Evolutionary conservation across 306 rosid species (phyloP), one percentile per base, ranked within the genome.

Genomic region (Pyrus bretschneideri): DNA sequence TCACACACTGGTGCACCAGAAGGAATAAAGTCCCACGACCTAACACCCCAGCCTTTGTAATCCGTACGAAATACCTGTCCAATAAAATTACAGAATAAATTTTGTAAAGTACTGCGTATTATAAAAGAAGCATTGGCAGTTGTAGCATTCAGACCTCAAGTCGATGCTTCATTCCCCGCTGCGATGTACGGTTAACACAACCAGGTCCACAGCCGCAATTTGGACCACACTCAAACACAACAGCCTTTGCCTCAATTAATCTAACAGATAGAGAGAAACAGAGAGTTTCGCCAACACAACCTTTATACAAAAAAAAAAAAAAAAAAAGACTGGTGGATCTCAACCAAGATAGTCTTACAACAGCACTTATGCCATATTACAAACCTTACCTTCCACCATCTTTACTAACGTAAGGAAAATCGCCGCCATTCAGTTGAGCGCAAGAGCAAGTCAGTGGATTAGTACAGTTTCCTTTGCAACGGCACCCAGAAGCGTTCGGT

Each of bases 201-300:
- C 27, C 30, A 17, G 82, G 79, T 69, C 82, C 85, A 74, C 85
- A 82, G 52, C 80, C 80, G 30, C 82, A 82, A 1, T 74, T 65
- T 78, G 85, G 85, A 63, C 82, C 85, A n/a, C 85, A 78, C 61
- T 82, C 85, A 70, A 82, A 82, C 22, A 82, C 85, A 67, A 82
- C 82, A 38, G 76, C 82, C 68, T 51, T 82, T 4, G 82, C 73
- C 60, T 78, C 82, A 27, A 78, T 46, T 74, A 82, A 35, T 69
- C 85, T 78, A 73, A 30, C 18, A 14, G 33, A 23, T n/a, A 54
- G 22, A 62, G 11, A 35, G 11, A 15, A 27, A 23, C 38, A 42
- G 22, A 29, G 11, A 58, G 78, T 65, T 45, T 21, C 22, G 27
- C 40, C 22, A 52, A 7, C 18, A 55, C 25, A 15, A 38, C 13